A percentile compares a stretch with the other conserved stretches of the same genome.
phyloP scores from a whole-genome alignment of 129 eudicot species.

The Chrysanthemum makinoi region DNA sequence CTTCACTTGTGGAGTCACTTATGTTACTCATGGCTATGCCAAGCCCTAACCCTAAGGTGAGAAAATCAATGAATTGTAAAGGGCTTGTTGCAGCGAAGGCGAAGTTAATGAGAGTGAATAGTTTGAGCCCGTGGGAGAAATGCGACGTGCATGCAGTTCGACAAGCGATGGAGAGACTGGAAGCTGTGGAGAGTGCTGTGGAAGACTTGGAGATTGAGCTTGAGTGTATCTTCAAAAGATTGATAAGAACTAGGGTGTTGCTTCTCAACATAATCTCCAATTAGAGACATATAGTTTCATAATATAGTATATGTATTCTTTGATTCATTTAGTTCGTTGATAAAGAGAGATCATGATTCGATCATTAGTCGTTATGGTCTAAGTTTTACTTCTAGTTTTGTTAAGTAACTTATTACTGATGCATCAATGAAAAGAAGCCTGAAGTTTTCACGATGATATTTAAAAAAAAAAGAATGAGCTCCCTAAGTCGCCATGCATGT shows the following conservation, averaged over 20 bases:
- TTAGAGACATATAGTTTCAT: conserved; percentile 24
- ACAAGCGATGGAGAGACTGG: conserved; percentile 47
- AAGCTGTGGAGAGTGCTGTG: conserved; percentile 64
- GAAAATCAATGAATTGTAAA: conserved; percentile 33
- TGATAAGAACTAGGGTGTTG: conserved; percentile 82
- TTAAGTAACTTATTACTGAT: too few relatives aligned
- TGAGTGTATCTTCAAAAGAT: conserved; percentile 62
- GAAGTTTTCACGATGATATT: too few relatives aligned
- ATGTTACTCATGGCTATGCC: conserved; percentile 72
- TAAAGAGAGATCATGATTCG: neutral
- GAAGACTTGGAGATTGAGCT: conserved; percentile 75
- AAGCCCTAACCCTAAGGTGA: conserved; percentile 32
- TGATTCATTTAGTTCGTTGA: neutral
- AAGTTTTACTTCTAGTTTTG: neutral
- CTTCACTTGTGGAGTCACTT: conserved; percentile 55
- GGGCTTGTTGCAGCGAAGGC: conserved; percentile 31
- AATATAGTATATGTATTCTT: conserved; percentile 7
- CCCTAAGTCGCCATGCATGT: too few relatives aligned
- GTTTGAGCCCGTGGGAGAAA: conserved; percentile 66
- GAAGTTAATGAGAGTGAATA: conserved; percentile 53
- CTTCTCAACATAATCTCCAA: conserved; percentile 69
- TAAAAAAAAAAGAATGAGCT: too few relatives aligned
- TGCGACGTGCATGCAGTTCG: conserved; percentile 47
- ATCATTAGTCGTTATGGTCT: too few relatives aligned
- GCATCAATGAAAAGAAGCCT: too few relatives aligned